A percentile compares a stretch with the other conserved stretches of the same genome.
Evolutionary conservation across 2,329 filamentous ascomycete species (phyloP).

Genomic region (Helminthosporium solani): DNA sequence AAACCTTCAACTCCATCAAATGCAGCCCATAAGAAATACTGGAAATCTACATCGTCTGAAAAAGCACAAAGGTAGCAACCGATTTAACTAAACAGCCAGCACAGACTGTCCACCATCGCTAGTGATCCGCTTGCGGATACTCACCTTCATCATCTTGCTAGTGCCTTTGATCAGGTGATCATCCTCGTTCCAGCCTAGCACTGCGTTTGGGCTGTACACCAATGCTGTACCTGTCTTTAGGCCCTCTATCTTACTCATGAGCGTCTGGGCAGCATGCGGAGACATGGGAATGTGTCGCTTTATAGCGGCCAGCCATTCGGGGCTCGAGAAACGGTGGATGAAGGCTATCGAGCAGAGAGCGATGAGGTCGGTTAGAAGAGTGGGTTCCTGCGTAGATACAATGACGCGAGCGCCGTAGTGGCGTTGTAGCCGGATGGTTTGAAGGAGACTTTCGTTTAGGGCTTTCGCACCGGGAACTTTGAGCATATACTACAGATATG

Average conservation of each 20-base stretch:
- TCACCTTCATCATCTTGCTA: constrained; percentile 34
- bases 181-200: constrained; percentile 33
- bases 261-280: constrained; percentile 16
- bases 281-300: constrained; percentile 29
- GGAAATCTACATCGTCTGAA: too few species aligned
- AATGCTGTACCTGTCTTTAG: constrained; percentile 52
- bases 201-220: constrained; percentile 50
- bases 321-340: constrained; percentile 70
- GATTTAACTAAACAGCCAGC: constrained; percentile 9
- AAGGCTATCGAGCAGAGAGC: constrained; percentile 72
- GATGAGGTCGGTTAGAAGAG: constrained; percentile 65
- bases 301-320: constrained; percentile 59
- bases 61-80: too few species aligned
- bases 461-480: constrained; percentile 54
- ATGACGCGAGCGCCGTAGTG: constrained; percentile 67
- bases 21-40: too few species aligned
- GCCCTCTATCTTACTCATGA: constrained; percentile 52
- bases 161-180: constrained; percentile 10
- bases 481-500: constrained; percentile 56
- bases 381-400: constrained; percentile 77
- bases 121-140: constrained; percentile 45
- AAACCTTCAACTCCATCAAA: too few species aligned
- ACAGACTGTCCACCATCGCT: constrained; percentile 44
- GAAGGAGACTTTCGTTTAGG: constrained; percentile 63
- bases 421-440: constrained; percentile 67